Evolutionary conservation across 2,329 filamentous ascomycete species (phyloP).

Genomic region (Hortaea sp.): DNA sequence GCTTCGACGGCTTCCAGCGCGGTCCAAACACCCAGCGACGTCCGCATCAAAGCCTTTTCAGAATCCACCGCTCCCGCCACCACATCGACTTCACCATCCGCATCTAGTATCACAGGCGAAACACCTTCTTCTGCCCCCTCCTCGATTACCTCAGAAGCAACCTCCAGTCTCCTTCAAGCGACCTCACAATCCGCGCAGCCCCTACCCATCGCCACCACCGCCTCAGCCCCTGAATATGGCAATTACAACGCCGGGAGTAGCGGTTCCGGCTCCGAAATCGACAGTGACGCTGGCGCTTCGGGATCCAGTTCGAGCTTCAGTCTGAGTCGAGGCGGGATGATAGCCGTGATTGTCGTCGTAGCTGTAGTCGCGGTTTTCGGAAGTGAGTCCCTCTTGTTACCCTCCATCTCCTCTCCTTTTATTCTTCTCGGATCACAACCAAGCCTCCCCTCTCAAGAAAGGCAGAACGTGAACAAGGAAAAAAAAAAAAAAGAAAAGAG

Average conservation of each 20-base stretch:
- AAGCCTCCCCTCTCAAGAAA: too few species aligned
- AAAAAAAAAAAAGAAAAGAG: neutral
- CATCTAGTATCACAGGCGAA: neutral
- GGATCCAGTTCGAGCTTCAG: slow-evolving; percentile 46
- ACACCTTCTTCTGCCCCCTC: neutral
- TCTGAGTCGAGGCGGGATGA: slow-evolving; percentile 58
- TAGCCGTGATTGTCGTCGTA: slow-evolving; percentile 67
- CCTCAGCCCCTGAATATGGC: neutral
- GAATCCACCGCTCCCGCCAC: neutral
- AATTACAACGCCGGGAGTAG: neutral
- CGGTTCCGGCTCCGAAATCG: slow-evolving; percentile 7
- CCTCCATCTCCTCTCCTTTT: too few species aligned
- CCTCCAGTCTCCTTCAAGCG: neutral
- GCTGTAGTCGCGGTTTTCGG: slow-evolving; percentile 51
- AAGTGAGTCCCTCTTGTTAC: slow-evolving; percentile 44
- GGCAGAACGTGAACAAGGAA: too few species aligned
- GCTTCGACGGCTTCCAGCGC: neutral
- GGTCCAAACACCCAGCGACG: neutral
- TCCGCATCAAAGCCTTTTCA: neutral
- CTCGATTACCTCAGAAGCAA: neutral
- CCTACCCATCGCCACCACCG: neutral
- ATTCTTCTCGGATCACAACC: too few species aligned
- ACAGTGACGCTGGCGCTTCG: slow-evolving; percentile 49
- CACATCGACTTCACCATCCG: neutral
- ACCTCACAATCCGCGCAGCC: neutral